Evolutionary conservation across 2,329 filamentous ascomycete genomes (phyloP).

Genomic region (Fusarium nematophilum): DNA sequence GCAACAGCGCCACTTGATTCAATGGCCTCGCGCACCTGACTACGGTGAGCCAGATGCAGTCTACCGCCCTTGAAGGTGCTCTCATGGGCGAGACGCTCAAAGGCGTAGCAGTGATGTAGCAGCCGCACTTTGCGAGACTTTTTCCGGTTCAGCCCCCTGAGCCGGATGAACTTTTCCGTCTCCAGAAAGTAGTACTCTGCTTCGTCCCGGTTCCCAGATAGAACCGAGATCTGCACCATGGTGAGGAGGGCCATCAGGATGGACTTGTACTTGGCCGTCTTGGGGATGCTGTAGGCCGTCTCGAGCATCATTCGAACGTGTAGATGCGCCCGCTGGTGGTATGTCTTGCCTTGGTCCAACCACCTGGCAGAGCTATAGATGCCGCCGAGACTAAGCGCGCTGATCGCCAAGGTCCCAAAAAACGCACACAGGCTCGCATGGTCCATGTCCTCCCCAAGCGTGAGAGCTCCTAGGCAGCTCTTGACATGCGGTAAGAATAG

Average conservation of each 20-base stretch:
- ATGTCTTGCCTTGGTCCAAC: conserved; percentile 17
- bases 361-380: conserved; percentile 19
- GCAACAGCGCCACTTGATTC: conserved; percentile 24
- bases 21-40: conserved; percentile 18
- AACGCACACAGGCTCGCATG: conserved; percentile 31
- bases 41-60: conserved; percentile 17
- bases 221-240: conserved; percentile 24
- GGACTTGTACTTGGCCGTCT: conserved; percentile 32
- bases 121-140: conserved; percentile 32
- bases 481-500: conserved; percentile 26
- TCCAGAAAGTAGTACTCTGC: conserved; percentile 33
- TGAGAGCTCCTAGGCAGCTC: conserved; percentile 23
- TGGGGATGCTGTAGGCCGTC: conserved; percentile 26
- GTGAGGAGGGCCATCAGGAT: conserved; percentile 34
- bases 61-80: conserved; percentile 16
- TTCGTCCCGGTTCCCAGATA: conserved; percentile 19
- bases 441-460: conserved; percentile 22
- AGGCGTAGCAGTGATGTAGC: conserved; percentile 28
- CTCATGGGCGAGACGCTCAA: conserved; percentile 22
- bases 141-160: conserved; percentile 20
- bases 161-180: conserved; percentile 31
- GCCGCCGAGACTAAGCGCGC: conserved; percentile 22
- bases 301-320: conserved; percentile 14
- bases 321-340: conserved; percentile 15
- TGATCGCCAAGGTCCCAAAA: conserved; percentile 29